Conservation (phyloP, 2,329 filamentous ascomycete species). For the Metarhizium brunneum region DNA sequence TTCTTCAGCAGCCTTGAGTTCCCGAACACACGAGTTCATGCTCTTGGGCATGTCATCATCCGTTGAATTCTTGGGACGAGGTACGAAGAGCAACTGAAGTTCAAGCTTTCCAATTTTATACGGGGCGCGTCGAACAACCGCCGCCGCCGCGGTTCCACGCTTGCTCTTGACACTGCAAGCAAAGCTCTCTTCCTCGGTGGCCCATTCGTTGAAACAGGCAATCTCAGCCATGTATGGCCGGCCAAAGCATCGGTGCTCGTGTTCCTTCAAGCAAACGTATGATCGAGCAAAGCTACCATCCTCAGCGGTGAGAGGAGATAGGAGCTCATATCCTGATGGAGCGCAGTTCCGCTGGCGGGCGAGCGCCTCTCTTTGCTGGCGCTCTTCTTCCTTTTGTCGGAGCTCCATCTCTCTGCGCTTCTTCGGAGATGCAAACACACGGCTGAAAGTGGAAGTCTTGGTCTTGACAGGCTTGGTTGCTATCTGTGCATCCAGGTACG, state of each 20-base stretch:
- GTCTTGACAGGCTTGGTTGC: constrained; percentile 51
- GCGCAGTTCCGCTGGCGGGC: constrained; percentile 53
- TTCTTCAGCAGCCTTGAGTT: constrained; percentile 84
- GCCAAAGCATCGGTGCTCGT: constrained; percentile 81
- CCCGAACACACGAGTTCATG: constrained; percentile 92
- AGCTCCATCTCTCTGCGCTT: constrained; percentile 93
- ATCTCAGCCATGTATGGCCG: constrained; percentile 82
- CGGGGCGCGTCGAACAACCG: constrained; percentile 74
- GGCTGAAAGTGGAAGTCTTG: constrained; percentile 84
- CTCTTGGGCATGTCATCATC: constrained; percentile 99
- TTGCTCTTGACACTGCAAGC: constrained; percentile 93
- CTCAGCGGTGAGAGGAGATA: constrained; percentile 77
- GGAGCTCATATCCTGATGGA: constrained; percentile 73
- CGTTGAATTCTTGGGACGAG: constrained; percentile 73
- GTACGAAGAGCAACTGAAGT: constrained; percentile 88
- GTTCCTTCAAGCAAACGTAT: constrained; percentile 89
- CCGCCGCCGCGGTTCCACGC: constrained; percentile 56
- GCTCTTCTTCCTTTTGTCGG: constrained; percentile 71
- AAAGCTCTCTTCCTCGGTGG: constrained; percentile 69
- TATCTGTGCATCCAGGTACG: constrained; percentile 46
- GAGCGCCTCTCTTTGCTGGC: constrained; percentile 54
- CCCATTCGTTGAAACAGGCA: constrained; percentile 98
- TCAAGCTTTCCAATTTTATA: constrained; percentile 95
- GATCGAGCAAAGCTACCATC: constrained; percentile 92
- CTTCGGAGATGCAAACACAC: constrained; percentile 88